Evolutionary conservation across 2,329 filamentous ascomycete species (phyloP), one percentile per base, ranked within the genome.

Genomic region (Biscogniauxia mediterranea): DNA sequence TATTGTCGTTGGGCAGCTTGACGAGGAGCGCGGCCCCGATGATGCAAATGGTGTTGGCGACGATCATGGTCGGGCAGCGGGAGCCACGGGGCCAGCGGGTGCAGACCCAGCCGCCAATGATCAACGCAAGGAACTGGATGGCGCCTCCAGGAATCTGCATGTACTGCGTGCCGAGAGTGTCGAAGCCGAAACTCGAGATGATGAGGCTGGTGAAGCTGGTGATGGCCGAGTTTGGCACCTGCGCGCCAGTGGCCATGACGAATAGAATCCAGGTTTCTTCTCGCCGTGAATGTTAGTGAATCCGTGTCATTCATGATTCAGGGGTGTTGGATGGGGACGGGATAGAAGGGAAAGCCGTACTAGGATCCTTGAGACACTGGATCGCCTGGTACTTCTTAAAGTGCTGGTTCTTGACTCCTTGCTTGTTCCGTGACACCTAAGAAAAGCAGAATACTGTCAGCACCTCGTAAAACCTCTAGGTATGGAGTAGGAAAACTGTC

Each of bases 141-240:
- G 80, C 83, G 20, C 83, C 84, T 17, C 83, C 84, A 0, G 85
- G 84, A 58, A 88, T 87, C 63, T 86, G 83, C 9, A 87, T 79
- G 61, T 85, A 85, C 61, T 85, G 83, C 0, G 81, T 81, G 3
- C 80, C 79, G 1, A 84, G 72, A 0, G 80, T 81, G 56, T 79
- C 78, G 66, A 83, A 72, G 52, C 69, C 69, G 59, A 72, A 72
- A 50, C 66, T 68, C n/a, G 42, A 52, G 56, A 72, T 68, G 60
- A 72, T 72, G 26, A 57, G 19, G 54, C 66, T 69, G 4, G 70
- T 68, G 59, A 72, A 72, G 76, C 77, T 83, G 0, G 84, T 86
- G 49, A 86, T 69, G 0, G 83, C 84, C 0, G 82, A 79, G 59
- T 86, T 87, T 0, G 83, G 83, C 1, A 86, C 76, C 63, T 86